Evolutionary conservation across 2,329 filamentous ascomycete species (phyloP).

Genomic region (Chaetomiaceae sp.): DNA sequence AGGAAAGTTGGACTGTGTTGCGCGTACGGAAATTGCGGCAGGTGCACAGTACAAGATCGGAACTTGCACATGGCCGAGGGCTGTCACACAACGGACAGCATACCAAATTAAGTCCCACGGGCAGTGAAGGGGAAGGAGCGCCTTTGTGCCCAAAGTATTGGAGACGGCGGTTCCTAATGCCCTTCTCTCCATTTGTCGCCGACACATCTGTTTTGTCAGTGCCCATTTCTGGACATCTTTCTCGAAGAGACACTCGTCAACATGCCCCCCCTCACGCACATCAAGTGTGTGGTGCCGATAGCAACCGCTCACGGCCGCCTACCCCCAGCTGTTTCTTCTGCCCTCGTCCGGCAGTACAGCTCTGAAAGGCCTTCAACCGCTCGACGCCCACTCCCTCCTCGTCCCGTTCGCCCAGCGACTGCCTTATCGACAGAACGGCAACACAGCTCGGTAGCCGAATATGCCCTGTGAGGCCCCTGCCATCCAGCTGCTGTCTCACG

Average conservation of each 20-base stretch:
- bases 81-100: not conserved
- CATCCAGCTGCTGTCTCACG: not conserved
- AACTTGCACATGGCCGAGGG: not conserved
- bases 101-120: too few species aligned
- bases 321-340: not conserved
- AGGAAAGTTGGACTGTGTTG: not conserved
- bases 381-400: not conserved
- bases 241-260: not conserved
- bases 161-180: too few species aligned
- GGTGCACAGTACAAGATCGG: not conserved
- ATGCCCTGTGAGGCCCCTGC: constrained; percentile 3
- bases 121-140: too few species aligned
- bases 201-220: too few species aligned
- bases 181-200: not conserved
- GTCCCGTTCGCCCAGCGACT: not conserved
- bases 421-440: constrained; percentile 2
- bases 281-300: too few species aligned
- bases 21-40: too few species aligned
- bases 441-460: constrained; percentile 4
- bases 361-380: not conserved
- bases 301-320: not conserved
- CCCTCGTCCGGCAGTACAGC: not conserved
- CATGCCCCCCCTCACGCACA: not conserved
- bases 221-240: too few species aligned
- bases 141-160: too few species aligned